These are phyloP conservation scores for Pythium pyrilobum DNA, from an alignment of 352 stramenopile species.

Conservation along the genomic window DNA sequence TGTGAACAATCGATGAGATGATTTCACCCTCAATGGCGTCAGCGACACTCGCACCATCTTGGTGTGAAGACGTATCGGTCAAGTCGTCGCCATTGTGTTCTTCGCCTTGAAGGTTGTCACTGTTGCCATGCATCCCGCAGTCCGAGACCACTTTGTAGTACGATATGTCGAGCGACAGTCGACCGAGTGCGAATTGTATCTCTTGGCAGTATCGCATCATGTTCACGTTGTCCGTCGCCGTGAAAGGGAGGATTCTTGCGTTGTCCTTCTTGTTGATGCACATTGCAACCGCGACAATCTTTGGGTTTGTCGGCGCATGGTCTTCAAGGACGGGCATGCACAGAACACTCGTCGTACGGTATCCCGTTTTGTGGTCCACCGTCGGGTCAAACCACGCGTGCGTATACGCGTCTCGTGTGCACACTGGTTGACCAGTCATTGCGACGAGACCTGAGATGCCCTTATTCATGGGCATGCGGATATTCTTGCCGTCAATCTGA, in stretches of 20 bases:
- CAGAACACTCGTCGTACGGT: conserved; percentile 57
- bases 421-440: conserved; percentile 40
- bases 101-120: not conserved
- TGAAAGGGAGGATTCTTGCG: conserved; percentile 40
- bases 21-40: conserved; percentile 48
- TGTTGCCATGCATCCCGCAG: conserved; percentile 24
- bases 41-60: not conserved
- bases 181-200: conserved; percentile 57
- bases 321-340: conserved; percentile 67
- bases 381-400: conserved; percentile 53
- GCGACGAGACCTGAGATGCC: conserved; percentile 54
- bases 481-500: conserved; percentile 42
- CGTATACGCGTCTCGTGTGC: conserved; percentile 52
- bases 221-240: conserved; percentile 30
- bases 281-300: conserved; percentile 67
- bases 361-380: conserved; percentile 65
- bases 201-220: conserved; percentile 60
- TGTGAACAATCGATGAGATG: conserved; percentile 56
- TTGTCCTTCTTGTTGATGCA: conserved; percentile 83
- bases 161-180: conserved; percentile 57
- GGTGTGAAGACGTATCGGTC: not conserved
- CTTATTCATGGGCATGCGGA: conserved; percentile 58
- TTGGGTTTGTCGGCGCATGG: conserved; percentile 43
- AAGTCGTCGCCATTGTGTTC: not conserved
- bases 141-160: conserved; percentile 67